Percentiles rank a stretch among this genome's conserved stretches.
Conservation (phyloP, 768 basidiomycete species). For the Tylopilus intermedius region DNA sequence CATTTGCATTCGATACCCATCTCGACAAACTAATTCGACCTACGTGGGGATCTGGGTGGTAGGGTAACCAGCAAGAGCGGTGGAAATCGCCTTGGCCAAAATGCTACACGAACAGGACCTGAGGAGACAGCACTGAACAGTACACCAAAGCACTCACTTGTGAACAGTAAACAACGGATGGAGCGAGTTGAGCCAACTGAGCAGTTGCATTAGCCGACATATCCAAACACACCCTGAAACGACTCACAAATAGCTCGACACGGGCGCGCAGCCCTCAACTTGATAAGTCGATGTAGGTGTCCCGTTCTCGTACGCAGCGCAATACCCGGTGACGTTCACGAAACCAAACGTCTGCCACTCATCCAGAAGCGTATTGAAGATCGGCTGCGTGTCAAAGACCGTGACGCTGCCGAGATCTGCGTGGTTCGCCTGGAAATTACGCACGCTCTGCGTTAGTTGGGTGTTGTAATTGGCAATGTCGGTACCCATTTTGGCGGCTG, state of each 20-base stretch:
- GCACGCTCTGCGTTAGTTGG: slow-evolving; percentile 37
- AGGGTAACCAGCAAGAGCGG: slow-evolving; percentile 35
- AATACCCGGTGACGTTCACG: slow-evolving; percentile 55
- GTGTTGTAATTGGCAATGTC: slow-evolving; percentile 48
- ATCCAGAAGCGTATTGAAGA: slow-evolving; percentile 57
- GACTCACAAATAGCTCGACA: slow-evolving; percentile 61
- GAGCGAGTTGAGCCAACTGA: slow-evolving; percentile 56
- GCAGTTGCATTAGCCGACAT: neutral
- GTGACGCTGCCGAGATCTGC: slow-evolving; percentile 40
- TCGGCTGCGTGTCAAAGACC: slow-evolving; percentile 51
- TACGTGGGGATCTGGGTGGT: slow-evolving; percentile 8
- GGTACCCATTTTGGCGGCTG: slow-evolving; percentile 26
- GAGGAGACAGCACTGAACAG: neutral
- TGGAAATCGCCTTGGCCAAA: slow-evolving; percentile 49
- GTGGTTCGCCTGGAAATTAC: slow-evolving; percentile 39
- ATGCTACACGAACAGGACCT: slow-evolving; percentile 29
- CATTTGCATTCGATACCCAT: neutral
- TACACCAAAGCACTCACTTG: slow-evolving; percentile 36
- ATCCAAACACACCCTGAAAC: neutral
- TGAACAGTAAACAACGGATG: slow-evolving; percentile 63
- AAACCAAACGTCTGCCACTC: slow-evolving; percentile 50
- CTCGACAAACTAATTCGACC: neutral
- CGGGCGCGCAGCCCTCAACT: slow-evolving; percentile 53
- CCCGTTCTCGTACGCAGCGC: slow-evolving; percentile 55
- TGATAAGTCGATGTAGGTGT: slow-evolving; percentile 51